phyloP scores from a whole-genome alignment of 106 monocot genomes.

The Hemerocallis citrina region DNA sequence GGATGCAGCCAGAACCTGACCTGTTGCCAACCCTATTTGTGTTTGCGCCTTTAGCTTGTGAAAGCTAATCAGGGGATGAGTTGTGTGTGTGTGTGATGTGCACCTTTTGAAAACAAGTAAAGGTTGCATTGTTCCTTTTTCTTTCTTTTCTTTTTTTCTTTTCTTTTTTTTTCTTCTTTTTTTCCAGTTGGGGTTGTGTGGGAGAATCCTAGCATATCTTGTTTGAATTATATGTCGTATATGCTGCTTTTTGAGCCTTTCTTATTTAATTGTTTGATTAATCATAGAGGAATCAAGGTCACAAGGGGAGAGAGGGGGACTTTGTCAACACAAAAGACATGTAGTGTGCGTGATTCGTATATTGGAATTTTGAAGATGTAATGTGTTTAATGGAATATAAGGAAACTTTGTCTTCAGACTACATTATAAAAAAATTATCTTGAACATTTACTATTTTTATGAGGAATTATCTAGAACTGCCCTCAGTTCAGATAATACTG shows the following conservation, averaged over 20 bases:
- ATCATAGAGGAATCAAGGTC: slow-evolving; percentile 35
- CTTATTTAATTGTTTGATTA: slow-evolving; percentile 30
- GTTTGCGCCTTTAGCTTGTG: slow-evolving; percentile 15
- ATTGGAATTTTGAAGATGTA: not conserved
- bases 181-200: too few relatives aligned
- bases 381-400: too few relatives aligned
- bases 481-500: too few relatives aligned
- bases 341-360: not conserved
- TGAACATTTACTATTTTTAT: too few relatives aligned
- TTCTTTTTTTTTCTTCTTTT: slow-evolving; percentile 1
- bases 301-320: not conserved
- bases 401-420: too few relatives aligned
- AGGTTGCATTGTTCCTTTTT: slow-evolving; percentile 11
- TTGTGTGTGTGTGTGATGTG: slow-evolving; percentile 5
- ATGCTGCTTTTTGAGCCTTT: slow-evolving; percentile 45
- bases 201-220: slow-evolving; percentile 61
- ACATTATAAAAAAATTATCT: too few relatives aligned
- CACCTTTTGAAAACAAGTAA: slow-evolving; percentile 54
- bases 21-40: too few relatives aligned
- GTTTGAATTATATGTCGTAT: slow-evolving; percentile 51
- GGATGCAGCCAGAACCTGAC: too few relatives aligned
- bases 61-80: slow-evolving; percentile 12
- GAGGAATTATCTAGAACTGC: too few relatives aligned
- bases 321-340: slow-evolving; percentile 7
- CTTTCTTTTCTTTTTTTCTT: slow-evolving; percentile 7